These are phyloP conservation scores for Starmerella potacharoeniae DNA, from an alignment of 805 yeast species.

Conservation along the genomic window DNA sequence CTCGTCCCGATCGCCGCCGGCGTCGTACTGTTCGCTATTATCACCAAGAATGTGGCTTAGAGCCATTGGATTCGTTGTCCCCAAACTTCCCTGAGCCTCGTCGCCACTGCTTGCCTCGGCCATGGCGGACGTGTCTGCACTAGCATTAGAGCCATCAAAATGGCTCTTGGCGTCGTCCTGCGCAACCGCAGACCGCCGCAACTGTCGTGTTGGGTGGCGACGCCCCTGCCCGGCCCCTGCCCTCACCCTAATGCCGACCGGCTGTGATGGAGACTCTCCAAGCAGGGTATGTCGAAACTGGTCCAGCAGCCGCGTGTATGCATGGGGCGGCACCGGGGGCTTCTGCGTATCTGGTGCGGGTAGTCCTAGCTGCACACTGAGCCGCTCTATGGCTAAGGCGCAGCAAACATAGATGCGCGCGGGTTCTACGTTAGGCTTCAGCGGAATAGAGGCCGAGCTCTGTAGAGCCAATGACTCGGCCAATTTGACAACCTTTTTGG, in stretches of 20 bases:
- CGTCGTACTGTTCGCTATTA: not conserved
- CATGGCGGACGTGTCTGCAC: no score
- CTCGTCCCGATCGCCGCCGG: not conserved
- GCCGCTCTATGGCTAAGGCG: conserved; percentile 19
- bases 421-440: conserved; percentile 22
- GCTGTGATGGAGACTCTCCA: not conserved
- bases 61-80: no score
- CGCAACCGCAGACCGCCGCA: not conserved
- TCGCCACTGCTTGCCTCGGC: no score
- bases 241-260: not conserved
- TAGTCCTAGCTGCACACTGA: conserved; percentile 2
- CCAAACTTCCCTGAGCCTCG: no score
- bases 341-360: conserved; percentile 9
- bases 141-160: no score
- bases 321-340: conserved; percentile 21
- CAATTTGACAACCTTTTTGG: conserved; percentile 8
- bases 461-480: conserved; percentile 13
- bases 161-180: not conserved
- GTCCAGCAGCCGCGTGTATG: conserved; percentile 11
- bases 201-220: conserved; percentile 7
- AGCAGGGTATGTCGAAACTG: conserved; percentile 14
- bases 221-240: not conserved
- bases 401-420: conserved; percentile 22
- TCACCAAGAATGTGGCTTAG: no score
- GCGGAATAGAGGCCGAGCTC: conserved; percentile 15